These are phyloP conservation scores for Hypoxylon intermedium DNA, from an alignment of 495 filamentous ascomycete genomes.

Conservation along the genomic window DNA sequence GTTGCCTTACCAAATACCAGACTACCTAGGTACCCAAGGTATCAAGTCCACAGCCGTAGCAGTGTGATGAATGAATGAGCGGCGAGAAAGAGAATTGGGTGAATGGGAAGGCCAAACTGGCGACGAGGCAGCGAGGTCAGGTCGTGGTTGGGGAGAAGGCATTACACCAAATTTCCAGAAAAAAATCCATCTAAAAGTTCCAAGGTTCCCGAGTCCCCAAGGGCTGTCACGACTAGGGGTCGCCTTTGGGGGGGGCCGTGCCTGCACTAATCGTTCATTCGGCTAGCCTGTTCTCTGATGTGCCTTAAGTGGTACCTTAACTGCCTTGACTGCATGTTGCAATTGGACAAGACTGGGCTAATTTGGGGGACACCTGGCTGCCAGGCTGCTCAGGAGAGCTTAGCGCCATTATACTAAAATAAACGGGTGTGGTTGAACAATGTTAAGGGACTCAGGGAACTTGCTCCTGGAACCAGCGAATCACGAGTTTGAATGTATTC, in stretches of 20 bases:
- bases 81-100: conserved; percentile 17
- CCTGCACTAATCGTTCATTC: conserved; percentile 15
- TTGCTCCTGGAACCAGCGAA: too few species aligned
- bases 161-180: conserved; percentile 39
- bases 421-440: conserved; percentile 15
- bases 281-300: conserved; percentile 7
- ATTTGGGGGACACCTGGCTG: conserved; percentile 27
- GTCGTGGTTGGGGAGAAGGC: neutral
- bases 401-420: conserved; percentile 25
- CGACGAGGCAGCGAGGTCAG: conserved; percentile 23
- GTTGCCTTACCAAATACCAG: conserved; percentile 8
- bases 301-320: conserved; percentile 15
- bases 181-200: conserved; percentile 18
- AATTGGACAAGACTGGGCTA: conserved; percentile 28
- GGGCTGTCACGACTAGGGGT: conserved; percentile 5
- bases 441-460: neutral
- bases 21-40: too few species aligned
- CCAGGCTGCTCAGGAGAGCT: conserved; percentile 10
- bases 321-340: conserved; percentile 17
- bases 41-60: conserved; percentile 5
- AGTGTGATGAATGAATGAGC: conserved; percentile 24
- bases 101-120: conserved; percentile 13
- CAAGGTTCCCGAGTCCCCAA: too few species aligned
- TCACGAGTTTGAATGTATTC: too few species aligned
- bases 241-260: conserved; percentile 25